Evolutionary conservation across 2,329 filamentous ascomycete species (phyloP), one percentile per base, ranked within the genome.

Genomic region (Pseudogymnoascus sp.): DNA sequence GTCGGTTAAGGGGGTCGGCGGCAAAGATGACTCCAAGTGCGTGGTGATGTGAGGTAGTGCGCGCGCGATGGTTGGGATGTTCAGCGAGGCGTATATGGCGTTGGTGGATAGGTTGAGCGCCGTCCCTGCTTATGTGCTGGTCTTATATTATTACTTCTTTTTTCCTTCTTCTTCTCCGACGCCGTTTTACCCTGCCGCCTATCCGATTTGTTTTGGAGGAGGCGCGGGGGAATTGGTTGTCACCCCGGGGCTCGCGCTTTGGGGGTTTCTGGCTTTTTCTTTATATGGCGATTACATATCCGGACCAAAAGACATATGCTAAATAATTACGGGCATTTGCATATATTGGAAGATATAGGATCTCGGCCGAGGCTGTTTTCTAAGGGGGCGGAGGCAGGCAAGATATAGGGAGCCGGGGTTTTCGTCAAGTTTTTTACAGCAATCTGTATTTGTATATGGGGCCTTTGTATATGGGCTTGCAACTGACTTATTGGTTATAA

Each of bases 1-100:
- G 61, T 85, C 84, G 67, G 84, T 88, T 62, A 86, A 82, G 76
- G 82, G 84, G 68, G 83, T 83, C 63, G 81, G 83, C 2, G 71
- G 69, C 14, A 72, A 71, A 67, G 83, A 86, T 64, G 81, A 84
- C 62, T 77, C 77, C 64, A 84, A 83, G 70, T 87, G 84, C 72
- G 70, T 71, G 63, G 72, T 87, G 64, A 86, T 87, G 84, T 87
- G 74, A 68, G 43, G 22, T 22, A 22, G 8, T 8, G 25, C 16
- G 43, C 43, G 43, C 25, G 14, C 25, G 25, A 32, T 18, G 25
- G 25, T 30, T 32, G 14, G 16, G 38, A 14, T 47, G 43, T 54
- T 54, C 43, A 54, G 43, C 43, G 43, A 54, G 43, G 43, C 43
- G 43, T 54, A 54, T 32, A 39, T 32, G 43, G 43, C 43, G 43